Evolutionary conservation across 1,139 yeast genomes (phyloP), one percentile per base, ranked within the genome.

Genomic region (Pneumocystis oryctolagi): DNA sequence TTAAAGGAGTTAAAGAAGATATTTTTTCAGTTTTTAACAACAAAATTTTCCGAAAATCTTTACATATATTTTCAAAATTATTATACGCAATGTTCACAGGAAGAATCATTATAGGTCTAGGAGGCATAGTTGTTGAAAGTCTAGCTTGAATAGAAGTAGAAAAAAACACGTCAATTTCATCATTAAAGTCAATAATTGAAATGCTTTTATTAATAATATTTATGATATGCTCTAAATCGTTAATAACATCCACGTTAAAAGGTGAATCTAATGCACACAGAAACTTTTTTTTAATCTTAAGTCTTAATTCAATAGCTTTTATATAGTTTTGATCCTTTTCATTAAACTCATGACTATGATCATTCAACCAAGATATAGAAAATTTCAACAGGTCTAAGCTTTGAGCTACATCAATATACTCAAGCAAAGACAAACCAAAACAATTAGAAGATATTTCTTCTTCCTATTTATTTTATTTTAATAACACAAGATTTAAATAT

Each of bases 51-150:
- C 60, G 57, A 40, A 63, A 58, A 42, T 63, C 63, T 20, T 32
- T n/a, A 30, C 62, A 61, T 14, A 57, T 28, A 30, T 58, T 34
- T 47, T 47, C 32, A 37, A 61, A 40, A 14, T 20, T 31, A 5
- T 57, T 53, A 28, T 39, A 47, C n/a, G 62, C 65, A n/a, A 60
- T 58, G 16, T 37, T 58, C 16, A 56, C 40, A 3, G 65, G 55
- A 58, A 61, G 40, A 39, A 60, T 58, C 42, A 63, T 59, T 53
- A 63, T 63, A 25, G 63, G 65, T 14, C 65, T 57, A 35, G 65
- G 65, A 12, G 65, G 65, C 42, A 60, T 63, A 4, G 61, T 59
- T 39, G 63, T 63, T 35, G 59, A 60, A 25, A 63, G 60, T 55
- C 58, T 59, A 3, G 63, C 60, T 55, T 63, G 65, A 12, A 63